phyloP scores from a whole-genome alignment of 345 rosid species.

The Ceriops zippeliana region DNA sequence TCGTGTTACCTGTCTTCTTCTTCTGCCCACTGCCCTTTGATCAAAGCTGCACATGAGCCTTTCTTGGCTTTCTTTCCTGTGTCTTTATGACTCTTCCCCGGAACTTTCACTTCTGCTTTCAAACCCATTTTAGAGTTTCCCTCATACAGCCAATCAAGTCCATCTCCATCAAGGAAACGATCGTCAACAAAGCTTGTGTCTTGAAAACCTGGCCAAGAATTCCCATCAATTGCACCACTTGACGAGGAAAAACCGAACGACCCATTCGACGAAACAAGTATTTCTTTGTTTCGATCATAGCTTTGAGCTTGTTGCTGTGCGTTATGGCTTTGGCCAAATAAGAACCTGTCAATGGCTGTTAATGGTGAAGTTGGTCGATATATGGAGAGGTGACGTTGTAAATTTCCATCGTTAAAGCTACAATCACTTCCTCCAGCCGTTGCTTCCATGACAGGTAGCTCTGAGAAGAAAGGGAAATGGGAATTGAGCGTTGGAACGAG shows the following conservation, averaged over 20 bases:
- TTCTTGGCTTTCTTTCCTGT: slow-evolving; percentile 45
- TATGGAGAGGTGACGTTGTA: slow-evolving; percentile 9
- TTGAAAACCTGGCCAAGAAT: slow-evolving; percentile 24
- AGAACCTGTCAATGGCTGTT: slow-evolving; percentile 76
- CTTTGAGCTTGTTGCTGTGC: slow-evolving; percentile 25
- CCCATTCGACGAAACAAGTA: slow-evolving; percentile 12
- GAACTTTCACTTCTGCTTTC: slow-evolving; percentile 18
- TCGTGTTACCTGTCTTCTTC: slow-evolving; percentile 76
- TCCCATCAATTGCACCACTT: slow-evolving; percentile 18
- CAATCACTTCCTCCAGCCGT: slow-evolving; percentile 4
- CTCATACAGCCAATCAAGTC: slow-evolving; percentile 20
- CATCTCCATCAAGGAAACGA: slow-evolving; percentile 21
- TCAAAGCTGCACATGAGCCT: slow-evolving; percentile 41
- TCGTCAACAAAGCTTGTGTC: slow-evolving; percentile 38
- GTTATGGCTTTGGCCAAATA: slow-evolving; percentile 44
- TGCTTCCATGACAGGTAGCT: slow-evolving; percentile 7
- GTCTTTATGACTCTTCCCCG: slow-evolving; percentile 21
- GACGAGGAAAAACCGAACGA: slow-evolving; percentile 19
- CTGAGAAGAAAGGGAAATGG: slow-evolving; percentile 17
- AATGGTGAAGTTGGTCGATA: slow-evolving; percentile 51
- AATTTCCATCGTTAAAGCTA: slow-evolving; percentile 18
- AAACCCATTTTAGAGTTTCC: slow-evolving; percentile 28
- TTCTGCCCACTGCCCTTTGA: slow-evolving; percentile 94
- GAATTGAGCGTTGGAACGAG: slow-evolving; percentile 15
- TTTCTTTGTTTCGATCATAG: slow-evolving; percentile 21